phyloP scores from a whole-genome alignment of 139 green algal species.

The Mesotaenium endlicherianum region DNA sequence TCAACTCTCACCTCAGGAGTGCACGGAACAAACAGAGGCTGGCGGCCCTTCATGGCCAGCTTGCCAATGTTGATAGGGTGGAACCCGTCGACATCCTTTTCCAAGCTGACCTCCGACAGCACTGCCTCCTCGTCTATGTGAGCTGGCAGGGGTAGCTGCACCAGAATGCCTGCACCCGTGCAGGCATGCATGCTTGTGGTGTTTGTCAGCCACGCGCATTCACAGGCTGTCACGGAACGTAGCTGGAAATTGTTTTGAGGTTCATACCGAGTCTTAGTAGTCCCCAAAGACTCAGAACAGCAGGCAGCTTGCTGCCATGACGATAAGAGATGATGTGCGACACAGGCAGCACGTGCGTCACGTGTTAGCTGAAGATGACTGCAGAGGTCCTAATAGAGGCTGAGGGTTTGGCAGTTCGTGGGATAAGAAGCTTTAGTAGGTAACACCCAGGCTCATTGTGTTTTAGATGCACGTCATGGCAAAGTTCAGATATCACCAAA shows the following conservation, averaged over 20 bases:
- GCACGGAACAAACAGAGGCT: conserved; percentile 71
- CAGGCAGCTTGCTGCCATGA: neutral
- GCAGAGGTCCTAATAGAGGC: too few species aligned
- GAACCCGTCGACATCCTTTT: conserved; percentile 92
- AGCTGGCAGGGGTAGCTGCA: conserved; percentile 91
- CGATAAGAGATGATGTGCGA: neutral
- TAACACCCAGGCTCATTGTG: too few species aligned
- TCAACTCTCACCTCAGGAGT: conserved; percentile 66
- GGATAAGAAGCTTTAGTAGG: too few species aligned
- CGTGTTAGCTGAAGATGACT: too few species aligned
- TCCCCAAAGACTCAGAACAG: neutral
- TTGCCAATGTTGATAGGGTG: conserved; percentile 91
- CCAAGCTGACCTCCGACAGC: conserved; percentile 76
- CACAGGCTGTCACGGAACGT: neutral
- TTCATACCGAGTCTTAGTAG: too few species aligned
- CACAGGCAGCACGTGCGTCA: too few species aligned
- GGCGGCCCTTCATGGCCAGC: conserved; percentile 73
- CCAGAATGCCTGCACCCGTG: conserved; percentile 80
- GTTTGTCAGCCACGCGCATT: neutral
- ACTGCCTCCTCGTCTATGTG: conserved; percentile 87
- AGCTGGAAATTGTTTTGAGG: too few species aligned
- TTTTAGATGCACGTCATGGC: too few species aligned
- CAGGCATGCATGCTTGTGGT: neutral
- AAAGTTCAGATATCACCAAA: too few species aligned
- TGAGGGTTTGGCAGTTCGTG: too few species aligned